Evolutionary conservation across 768 basidiomycete genomes (phyloP).

Genomic region (Mycena floridula): DNA sequence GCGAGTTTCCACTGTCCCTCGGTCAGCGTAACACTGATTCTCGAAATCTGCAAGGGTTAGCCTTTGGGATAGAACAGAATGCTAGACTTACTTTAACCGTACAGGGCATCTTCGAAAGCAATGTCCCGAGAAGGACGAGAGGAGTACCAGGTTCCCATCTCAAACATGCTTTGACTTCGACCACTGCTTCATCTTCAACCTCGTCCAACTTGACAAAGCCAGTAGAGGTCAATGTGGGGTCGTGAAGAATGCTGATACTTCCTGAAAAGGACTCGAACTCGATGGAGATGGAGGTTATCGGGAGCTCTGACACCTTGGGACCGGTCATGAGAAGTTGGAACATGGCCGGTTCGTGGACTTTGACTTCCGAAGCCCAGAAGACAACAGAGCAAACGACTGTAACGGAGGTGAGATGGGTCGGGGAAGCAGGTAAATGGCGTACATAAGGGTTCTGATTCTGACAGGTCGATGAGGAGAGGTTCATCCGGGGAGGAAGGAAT

Average conservation of each 20-base stretch:
- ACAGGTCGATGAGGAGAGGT: conserved; percentile 54
- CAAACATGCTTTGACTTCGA: conserved; percentile 33
- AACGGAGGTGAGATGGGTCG: conserved; percentile 5
- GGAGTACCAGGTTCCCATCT: conserved; percentile 51
- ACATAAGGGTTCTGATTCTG: conserved; percentile 62
- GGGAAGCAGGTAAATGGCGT: conserved; percentile 17
- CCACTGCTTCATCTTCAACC: conserved; percentile 14
- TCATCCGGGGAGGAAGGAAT: conserved; percentile 54
- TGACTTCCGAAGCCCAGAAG: conserved; percentile 67
- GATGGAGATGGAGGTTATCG: conserved; percentile 56
- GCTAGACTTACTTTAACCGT: conserved; percentile 45
- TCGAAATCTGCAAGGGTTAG: conserved; percentile 32
- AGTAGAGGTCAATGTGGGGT: conserved; percentile 34
- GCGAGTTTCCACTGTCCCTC: conserved; percentile 66
- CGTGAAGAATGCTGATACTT: conserved; percentile 36
- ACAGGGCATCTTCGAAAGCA: conserved; percentile 44
- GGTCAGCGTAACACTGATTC: conserved; percentile 45
- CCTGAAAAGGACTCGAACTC: conserved; percentile 44
- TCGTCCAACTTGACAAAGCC: conserved; percentile 39
- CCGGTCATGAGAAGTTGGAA: conserved; percentile 72
- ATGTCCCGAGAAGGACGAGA: conserved; percentile 55
- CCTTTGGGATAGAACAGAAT: neutral
- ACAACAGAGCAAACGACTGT: conserved; percentile 59
- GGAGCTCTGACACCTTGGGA: conserved; percentile 49
- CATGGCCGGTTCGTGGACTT: conserved; percentile 53